phyloP scores from a whole-genome alignment of 805 yeast species.

The Saccharomycopsis microspora region DNA sequence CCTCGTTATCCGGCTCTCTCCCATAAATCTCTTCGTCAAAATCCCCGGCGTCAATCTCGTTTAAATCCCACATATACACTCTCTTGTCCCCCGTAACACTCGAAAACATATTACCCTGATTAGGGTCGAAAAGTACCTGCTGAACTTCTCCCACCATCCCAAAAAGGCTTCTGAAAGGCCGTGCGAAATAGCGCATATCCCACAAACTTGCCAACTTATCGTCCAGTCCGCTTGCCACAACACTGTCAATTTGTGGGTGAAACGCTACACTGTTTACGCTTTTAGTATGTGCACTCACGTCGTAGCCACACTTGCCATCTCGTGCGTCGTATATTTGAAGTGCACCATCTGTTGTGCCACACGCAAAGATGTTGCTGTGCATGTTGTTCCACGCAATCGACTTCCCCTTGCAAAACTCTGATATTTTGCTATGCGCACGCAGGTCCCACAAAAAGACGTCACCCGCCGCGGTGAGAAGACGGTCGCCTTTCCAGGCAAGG shows the following conservation, averaged over 20 bases:
- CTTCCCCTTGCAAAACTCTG: no score
- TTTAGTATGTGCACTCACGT: conserved; percentile 39
- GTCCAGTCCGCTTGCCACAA: conserved; percentile 68
- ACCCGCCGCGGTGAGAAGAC: no score
- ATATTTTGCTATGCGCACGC: no score
- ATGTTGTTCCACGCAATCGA: conserved; percentile 30
- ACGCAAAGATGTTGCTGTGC: conserved; percentile 41
- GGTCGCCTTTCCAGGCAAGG: no score
- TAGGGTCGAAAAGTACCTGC: conserved; percentile 42
- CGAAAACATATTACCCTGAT: conserved; percentile 39
- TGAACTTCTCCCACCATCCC: conserved; percentile 55
- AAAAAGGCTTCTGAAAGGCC: conserved; percentile 50
- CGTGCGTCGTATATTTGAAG: conserved; percentile 54
- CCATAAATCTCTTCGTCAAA: conserved; percentile 40
- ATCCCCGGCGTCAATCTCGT: conserved; percentile 43
- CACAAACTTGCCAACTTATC: conserved; percentile 65
- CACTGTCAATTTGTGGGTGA: conserved; percentile 39
- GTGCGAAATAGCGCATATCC: conserved; percentile 55
- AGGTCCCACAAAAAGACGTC: no score
- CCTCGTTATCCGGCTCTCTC: conserved; percentile 45
- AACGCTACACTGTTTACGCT: conserved; percentile 62
- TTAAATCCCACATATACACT: conserved; percentile 66
- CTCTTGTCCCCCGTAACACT: conserved; percentile 59
- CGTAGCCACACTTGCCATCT: conserved; percentile 21
- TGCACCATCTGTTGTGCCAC: conserved; percentile 59